phyloP scores from a whole-genome alignment of 2,329 filamentous ascomycete species.

The Colletotrichum karsti region DNA sequence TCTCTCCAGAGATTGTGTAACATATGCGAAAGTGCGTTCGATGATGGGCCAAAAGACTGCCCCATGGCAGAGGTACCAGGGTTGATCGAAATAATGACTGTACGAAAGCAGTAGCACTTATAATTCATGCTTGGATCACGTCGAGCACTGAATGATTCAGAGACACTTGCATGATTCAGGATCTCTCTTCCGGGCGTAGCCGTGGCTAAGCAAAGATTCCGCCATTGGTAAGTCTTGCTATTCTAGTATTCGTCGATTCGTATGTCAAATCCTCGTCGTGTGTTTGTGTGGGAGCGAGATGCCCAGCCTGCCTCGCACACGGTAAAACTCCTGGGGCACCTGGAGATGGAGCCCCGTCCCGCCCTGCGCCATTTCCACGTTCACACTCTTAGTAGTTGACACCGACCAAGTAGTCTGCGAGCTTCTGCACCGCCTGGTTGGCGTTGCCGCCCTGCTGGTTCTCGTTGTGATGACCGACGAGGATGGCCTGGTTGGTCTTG shows the following conservation, averaged over 20 bases:
- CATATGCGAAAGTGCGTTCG: neutral
- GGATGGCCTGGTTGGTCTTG: constrained; percentile 89
- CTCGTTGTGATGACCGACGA: constrained; percentile 88
- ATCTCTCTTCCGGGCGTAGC: neutral
- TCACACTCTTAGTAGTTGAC: constrained; percentile 72
- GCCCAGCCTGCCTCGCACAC: constrained; percentile 27
- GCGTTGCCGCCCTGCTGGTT: constrained; percentile 77
- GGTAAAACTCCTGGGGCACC: constrained; percentile 10
- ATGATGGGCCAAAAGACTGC: neutral
- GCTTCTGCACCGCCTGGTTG: constrained; percentile 79
- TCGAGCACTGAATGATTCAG: neutral
- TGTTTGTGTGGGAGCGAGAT: constrained; percentile 25
- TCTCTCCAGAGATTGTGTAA: constrained; percentile 12
- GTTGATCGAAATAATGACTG: constrained; percentile 11
- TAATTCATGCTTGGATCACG: neutral
- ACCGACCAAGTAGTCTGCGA: constrained; percentile 87
- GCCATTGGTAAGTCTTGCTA: constrained; percentile 28
- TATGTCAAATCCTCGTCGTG: constrained; percentile 26
- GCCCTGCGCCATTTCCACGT: constrained; percentile 11
- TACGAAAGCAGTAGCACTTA: constrained; percentile 9
- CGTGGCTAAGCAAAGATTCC: constrained; percentile 25
- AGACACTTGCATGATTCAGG: neutral
- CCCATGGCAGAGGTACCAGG: neutral
- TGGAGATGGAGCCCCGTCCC: neutral
- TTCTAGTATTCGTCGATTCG: constrained; percentile 30